Evolutionary conservation across 163 green algal species (phyloP).

Genomic region (Picocystis sp.): DNA sequence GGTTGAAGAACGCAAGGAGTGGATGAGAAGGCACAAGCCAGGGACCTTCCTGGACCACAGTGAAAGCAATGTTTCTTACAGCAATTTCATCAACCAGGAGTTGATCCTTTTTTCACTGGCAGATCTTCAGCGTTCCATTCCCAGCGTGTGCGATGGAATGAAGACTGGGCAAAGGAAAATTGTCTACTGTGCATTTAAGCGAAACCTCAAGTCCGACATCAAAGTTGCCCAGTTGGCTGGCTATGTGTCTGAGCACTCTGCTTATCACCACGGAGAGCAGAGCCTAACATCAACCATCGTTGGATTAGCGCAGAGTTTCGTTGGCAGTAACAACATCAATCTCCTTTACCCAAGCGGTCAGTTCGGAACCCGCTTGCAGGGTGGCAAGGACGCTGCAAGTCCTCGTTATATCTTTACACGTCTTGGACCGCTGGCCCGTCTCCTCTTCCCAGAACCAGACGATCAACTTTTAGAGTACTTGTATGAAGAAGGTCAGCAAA

Average conservation of each 20-base stretch:
- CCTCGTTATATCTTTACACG: conserved; percentile 95
- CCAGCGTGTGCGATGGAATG: conserved; percentile 83
- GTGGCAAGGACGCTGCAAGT: conserved; percentile 87
- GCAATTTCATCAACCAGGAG: conserved; percentile 95
- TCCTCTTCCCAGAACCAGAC: conserved; percentile 82
- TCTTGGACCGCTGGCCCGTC: conserved; percentile 55
- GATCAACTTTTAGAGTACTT: conserved; percentile 83
- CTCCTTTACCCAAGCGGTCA: conserved; percentile 58
- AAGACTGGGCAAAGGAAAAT: conserved; percentile 99
- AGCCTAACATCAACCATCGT: conserved; percentile 80
- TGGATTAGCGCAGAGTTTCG: conserved; percentile 89
- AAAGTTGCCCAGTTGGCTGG: conserved; percentile 94
- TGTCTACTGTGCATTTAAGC: conserved; percentile 93
- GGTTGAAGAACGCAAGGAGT: conserved; percentile 92
- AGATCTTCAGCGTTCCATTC: conserved; percentile 94
- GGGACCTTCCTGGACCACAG: conserved; percentile 17
- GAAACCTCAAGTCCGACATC: conserved; percentile 86
- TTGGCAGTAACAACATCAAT: conserved; percentile 98
- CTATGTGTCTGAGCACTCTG: conserved; percentile 89
- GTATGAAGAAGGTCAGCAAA: conserved; percentile 90
- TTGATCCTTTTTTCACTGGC: conserved; percentile 85
- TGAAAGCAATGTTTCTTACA: conserved; percentile 65
- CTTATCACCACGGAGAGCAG: conserved; percentile 97
- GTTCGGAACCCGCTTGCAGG: conserved; percentile 90
- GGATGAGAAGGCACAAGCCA: conserved; percentile 60